Evolutionary conservation across 2,329 filamentous ascomycete genomes (phyloP), one percentile per base, ranked within the genome.

Genomic region (Akanthomyces uredinophilus): DNA sequence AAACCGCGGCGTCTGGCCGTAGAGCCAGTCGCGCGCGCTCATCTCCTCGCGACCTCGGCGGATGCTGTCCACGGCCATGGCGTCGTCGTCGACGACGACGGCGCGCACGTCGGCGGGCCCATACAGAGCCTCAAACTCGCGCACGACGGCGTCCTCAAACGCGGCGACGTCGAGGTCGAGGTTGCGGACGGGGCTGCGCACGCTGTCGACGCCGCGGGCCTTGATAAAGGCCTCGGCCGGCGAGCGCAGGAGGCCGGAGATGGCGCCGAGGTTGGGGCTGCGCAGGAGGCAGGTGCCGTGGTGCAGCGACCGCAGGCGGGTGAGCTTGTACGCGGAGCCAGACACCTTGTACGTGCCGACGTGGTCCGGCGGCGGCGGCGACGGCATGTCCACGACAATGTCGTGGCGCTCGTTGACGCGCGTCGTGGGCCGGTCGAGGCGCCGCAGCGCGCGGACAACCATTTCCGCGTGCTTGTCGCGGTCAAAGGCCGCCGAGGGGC

Each of bases 271-370:
- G 70, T 96, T 90, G 2, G 89, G 88, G 60, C 91, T 93, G 39
- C 83, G 80, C 2, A 98, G 79, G 49, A 99, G 80, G 69, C 92
- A 95, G 0, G 95, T 99, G 8, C 93, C 95, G 74, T 99, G 95
- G 74, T 99, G 95, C 63, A 99, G 80, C 8, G 92, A 89, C 50
- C 94, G 83, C 54, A 85, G 78, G 27, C 90, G 82, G 0, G 91
- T 97, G 60, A 99, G 81, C 75, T 98, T 98, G 77, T 96, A 99
- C 13, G 95, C 95, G 0, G 92, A 97, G 1, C 95, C 95, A 0
- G 92, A 96, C 13, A 98, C 83, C 74, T 99, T 99, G 71, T 88
- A 85, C 1, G 82, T 80, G 46, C 65, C 57, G 18, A 65, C 55
- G 18, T 63, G 27, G 44, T 16, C 64, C 62, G 22, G 41, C 22